A percentile compares a stretch with the other conserved stretches of the same genome.
phyloP scores from a whole-genome alignment of 2,329 filamentous ascomycete species.

The Lomentospora prolificans region DNA sequence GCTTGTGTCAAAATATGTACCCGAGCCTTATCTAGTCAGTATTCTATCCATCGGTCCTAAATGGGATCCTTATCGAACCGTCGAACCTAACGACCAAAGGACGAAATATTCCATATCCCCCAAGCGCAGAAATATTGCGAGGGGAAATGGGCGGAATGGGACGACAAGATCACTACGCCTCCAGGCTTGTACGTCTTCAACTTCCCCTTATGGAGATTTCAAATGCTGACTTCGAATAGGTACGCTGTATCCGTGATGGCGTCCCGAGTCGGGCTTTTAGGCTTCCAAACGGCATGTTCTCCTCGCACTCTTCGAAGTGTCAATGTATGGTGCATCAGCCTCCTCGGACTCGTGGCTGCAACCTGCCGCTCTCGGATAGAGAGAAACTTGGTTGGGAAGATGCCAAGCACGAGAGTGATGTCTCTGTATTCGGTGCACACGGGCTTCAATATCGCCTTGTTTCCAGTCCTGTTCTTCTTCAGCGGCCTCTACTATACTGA shows the following conservation, averaged over 20 bases:
- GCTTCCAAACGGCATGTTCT: conserved; percentile 20
- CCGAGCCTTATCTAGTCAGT: conserved; percentile 44
- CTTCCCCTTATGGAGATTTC: background rate
- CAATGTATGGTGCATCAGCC: conserved; percentile 34
- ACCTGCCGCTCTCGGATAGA: conserved; percentile 45
- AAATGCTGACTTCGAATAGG: conserved; percentile 18
- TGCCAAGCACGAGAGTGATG: conserved; percentile 12
- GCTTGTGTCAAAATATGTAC: conserved; percentile 28
- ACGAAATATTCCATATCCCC: conserved; percentile 81
- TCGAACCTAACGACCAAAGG: conserved; percentile 34
- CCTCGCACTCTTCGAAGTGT: conserved; percentile 35
- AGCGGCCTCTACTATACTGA: conserved; percentile 94
- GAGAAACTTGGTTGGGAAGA: conserved; percentile 21
- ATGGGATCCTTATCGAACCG: background rate
- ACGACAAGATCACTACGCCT: conserved; percentile 94
- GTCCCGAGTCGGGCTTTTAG: conserved; percentile 3
- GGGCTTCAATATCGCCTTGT: conserved; percentile 71
- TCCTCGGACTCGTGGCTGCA: conserved; percentile 35
- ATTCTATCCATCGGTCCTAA: background rate
- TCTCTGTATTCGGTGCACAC: conserved; percentile 44
- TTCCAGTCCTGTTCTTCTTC: conserved; percentile 93
- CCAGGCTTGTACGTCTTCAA: conserved; percentile 59
- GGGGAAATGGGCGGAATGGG: conserved; percentile 69
- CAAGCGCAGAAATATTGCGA: conserved; percentile 83
- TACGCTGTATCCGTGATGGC: conserved; percentile 31